These are phyloP conservation scores for Laburnicola sp. DNA, from an alignment of 2,329 filamentous ascomycete species.

Conservation along the genomic window DNA sequence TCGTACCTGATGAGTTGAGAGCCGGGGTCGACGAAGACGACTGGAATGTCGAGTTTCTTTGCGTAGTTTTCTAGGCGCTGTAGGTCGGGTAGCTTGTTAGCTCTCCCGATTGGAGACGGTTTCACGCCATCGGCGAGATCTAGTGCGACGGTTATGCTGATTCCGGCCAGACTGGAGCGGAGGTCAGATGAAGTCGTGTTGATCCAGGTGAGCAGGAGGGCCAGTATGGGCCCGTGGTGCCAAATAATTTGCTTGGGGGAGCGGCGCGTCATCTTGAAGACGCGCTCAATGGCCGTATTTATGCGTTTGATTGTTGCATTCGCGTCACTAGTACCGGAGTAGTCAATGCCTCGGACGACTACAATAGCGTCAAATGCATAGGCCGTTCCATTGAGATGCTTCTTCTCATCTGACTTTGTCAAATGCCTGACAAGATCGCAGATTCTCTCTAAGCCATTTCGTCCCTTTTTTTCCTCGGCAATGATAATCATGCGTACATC, in stretches of 20 bases:
- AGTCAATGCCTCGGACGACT: conserved; percentile 36
- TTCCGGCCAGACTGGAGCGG: conserved; percentile 24
- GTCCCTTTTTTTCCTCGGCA: conserved; percentile 19
- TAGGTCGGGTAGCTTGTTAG: conserved; percentile 29
- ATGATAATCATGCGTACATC: conserved; percentile 37
- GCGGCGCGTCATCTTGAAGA: conserved; percentile 11
- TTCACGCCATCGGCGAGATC: conserved; percentile 21
- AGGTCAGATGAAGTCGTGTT: conserved; percentile 29
- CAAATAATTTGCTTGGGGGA: conserved; percentile 30
- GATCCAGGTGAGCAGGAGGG: conserved; percentile 35
- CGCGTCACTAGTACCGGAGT: conserved; percentile 11
- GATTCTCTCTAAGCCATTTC: conserved; percentile 29
- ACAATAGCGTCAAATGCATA: conserved; percentile 31
- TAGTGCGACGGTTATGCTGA: conserved; percentile 32
- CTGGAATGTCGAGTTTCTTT: conserved; percentile 27
- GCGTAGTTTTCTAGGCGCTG: conserved; percentile 30
- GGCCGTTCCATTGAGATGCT: conserved; percentile 31
- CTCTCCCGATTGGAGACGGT: conserved; percentile 24
- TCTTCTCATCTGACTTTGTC: conserved; percentile 22
- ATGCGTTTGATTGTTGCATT: conserved; percentile 28
- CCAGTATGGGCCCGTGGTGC: conserved; percentile 39
- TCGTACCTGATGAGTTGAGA: conserved; percentile 26
- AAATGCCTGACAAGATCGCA: conserved; percentile 35
- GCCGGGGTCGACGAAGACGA: conserved; percentile 34
- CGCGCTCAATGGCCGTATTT: conserved; percentile 26